Evolutionary conservation across 2,329 filamentous ascomycete genomes (phyloP), one percentile per base, ranked within the genome.

Genomic region (Claviceps capensis): DNA sequence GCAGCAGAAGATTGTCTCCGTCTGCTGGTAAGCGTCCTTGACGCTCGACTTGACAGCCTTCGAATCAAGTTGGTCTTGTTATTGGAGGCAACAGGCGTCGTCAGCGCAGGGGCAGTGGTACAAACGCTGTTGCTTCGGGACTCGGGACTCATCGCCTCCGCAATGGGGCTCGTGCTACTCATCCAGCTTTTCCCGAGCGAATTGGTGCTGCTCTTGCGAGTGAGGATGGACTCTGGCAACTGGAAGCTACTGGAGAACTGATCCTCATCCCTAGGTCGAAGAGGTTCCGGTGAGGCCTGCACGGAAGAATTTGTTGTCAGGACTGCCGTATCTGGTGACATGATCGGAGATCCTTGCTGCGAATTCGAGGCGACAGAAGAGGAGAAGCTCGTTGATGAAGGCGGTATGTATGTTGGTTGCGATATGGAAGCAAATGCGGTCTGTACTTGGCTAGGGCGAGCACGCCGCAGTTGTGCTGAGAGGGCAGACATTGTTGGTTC

Each of bases 1-100:
- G 85, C 79, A 1, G 83, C 83, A 2, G 87, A 89, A 16, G 88
- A 94, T 55, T 85, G 83, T 55, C 90, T 79, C 56, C 89, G 81
- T 54, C 83, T 77, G 41, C 68, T 69, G 64, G 82, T 65, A 74
- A 84, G 69, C 40, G 76, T 83, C 67, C 80, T 83, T 47, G 81
- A 81, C 5, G 89, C 88, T 55, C 85, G 82, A 60, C 86, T 87
- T 36, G 93, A 97, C 22, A 96, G 72, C 56, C 90, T 81, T 56
- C 93, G 82, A 58, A 97, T 94, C 52, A 97, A 69, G 49, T 64
- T 67, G 40, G 67, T 69, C 60, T 73, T 75, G 53, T 48, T 48
- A 40, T 23, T 47, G 6, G 46, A 19, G 16, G 51, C 40, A 16
- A 53, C 55, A 51, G 51, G 48, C 47, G 53, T 30, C 47, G 52